Percentiles rank a stretch among this genome's conserved stretches.
Evolutionary conservation across 768 basidiomycete species (phyloP).

Genomic region (Lactarius deliciosus): DNA sequence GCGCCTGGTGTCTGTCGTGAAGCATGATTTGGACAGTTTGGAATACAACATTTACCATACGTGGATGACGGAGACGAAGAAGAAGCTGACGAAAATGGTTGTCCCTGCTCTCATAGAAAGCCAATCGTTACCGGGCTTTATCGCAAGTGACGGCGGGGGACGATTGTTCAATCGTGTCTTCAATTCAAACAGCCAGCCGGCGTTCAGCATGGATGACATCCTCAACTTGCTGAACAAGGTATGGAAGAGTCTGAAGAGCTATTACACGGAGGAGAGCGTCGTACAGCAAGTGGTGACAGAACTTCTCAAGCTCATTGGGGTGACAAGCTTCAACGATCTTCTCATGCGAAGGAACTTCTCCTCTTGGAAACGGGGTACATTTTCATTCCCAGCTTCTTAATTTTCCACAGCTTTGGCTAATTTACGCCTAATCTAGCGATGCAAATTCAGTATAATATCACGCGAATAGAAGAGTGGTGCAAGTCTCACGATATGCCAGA

Average conservation of each 20-base stretch:
- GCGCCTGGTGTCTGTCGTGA: slow-evolving; percentile 94
- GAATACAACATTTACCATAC: slow-evolving; percentile 99
- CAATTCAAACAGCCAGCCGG: slow-evolving; percentile 80
- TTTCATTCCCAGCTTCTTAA: neutral
- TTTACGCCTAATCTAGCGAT: slow-evolving; percentile 61
- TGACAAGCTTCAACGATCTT: slow-evolving; percentile 97
- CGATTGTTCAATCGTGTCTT: slow-evolving; percentile 92
- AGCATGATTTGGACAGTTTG: slow-evolving; percentile 95
- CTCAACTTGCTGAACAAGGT: slow-evolving; percentile 96
- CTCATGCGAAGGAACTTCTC: slow-evolving; percentile 99
- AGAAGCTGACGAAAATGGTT: slow-evolving; percentile 93
- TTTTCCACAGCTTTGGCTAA: slow-evolving; percentile 6
- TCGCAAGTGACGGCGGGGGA: slow-evolving; percentile 90
- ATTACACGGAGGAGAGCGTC: slow-evolving; percentile 97
- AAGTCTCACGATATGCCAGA: slow-evolving; percentile 99
- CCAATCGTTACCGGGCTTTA: slow-evolving; percentile 96
- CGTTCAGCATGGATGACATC: slow-evolving; percentile 98
- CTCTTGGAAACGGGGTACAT: slow-evolving; percentile 96
- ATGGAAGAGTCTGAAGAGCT: slow-evolving; percentile 97
- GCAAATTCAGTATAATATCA: slow-evolving; percentile 99
- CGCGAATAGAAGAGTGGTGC: slow-evolving; percentile 97
- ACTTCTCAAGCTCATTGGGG: slow-evolving; percentile 91
- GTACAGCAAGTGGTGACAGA: slow-evolving; percentile 95
- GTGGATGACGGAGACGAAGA: slow-evolving; percentile 99
- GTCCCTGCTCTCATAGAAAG: slow-evolving; percentile 98